phyloP scores from a whole-genome alignment of 768 basidiomycete species.

The Multifurca ochricompacta region DNA sequence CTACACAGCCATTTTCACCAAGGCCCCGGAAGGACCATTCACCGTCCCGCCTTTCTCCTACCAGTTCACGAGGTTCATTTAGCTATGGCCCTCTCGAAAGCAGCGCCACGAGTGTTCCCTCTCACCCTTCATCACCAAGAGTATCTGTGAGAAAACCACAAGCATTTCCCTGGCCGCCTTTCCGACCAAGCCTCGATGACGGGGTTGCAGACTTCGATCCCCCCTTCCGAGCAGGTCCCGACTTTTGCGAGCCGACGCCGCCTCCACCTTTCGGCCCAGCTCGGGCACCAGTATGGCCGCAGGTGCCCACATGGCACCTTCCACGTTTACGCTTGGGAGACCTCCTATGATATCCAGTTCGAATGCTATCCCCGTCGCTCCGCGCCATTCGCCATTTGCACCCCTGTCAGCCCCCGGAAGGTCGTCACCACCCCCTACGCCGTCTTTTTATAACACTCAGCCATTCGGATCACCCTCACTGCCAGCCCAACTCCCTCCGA shows the following conservation, averaged over 20 bases:
- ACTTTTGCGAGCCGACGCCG: conserved; percentile 3
- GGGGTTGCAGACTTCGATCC: conserved; percentile 10
- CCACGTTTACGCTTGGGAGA: neutral
- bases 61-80: conserved; percentile 10
- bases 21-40: conserved; percentile 4
- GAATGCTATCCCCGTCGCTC: conserved; percentile 4
- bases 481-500: neutral
- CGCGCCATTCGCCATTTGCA: neutral
- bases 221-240: conserved; percentile 17
- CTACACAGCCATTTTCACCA: neutral
- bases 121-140: conserved; percentile 11
- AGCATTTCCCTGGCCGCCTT: conserved; percentile 14
- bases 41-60: conserved; percentile 9
- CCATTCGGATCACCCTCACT: neutral
- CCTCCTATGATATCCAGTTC: neutral
- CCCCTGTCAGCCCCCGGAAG: neutral
- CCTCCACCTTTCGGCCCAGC: conserved; percentile 4
- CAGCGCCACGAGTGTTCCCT: conserved; percentile 5
- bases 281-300: neutral
- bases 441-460: neutral
- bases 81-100: conserved; percentile 7
- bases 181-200: conserved; percentile 9
- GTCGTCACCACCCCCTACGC: conserved; percentile 1
- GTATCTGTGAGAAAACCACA: conserved; percentile 4
- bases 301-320: neutral